Evolutionary conservation across 306 rosid species (phyloP).

Genomic region (Inga oerstediana): DNA sequence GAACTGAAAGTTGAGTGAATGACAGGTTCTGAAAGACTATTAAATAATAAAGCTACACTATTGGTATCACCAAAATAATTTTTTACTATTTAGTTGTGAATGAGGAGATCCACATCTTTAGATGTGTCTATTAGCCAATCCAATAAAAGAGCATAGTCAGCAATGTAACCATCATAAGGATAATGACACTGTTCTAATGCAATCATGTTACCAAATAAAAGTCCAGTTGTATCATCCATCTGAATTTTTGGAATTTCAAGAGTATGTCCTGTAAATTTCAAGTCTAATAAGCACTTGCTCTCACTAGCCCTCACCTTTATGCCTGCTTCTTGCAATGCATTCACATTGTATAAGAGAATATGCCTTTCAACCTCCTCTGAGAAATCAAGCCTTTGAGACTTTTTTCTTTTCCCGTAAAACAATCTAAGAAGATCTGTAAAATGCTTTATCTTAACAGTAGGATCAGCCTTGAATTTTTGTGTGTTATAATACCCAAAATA

Average conservation of each 20-base stretch:
- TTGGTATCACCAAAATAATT: too few relatives aligned
- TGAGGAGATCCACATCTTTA: too few relatives aligned
- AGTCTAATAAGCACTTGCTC: not conserved
- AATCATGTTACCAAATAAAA: too few relatives aligned
- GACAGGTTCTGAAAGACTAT: too few relatives aligned
- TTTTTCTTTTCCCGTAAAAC: not conserved
- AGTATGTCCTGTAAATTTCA: not conserved
- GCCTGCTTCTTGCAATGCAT: not conserved
- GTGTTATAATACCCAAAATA: not conserved
- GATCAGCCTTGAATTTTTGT: not conserved
- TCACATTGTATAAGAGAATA: not conserved
- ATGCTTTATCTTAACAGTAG: not conserved
- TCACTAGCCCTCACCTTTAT: not conserved
- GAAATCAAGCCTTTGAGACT: too few relatives aligned
- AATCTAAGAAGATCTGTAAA: not conserved
- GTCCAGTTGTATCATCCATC: accelerated
- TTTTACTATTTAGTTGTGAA: too few relatives aligned
- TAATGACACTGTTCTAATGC: too few relatives aligned
- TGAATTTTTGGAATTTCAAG: accelerated
- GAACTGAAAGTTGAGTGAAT: not conserved
- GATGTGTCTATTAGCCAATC: too few relatives aligned
- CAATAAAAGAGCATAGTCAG: too few relatives aligned
- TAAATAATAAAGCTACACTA: too few relatives aligned
- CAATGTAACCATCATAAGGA: too few relatives aligned
- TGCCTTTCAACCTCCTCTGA: too few relatives aligned